A percentile compares a stretch with the other conserved stretches of the same genome.
phyloP scores from a whole-genome alignment of 257 asterid species.

The Plectranthus barbatus region DNA sequence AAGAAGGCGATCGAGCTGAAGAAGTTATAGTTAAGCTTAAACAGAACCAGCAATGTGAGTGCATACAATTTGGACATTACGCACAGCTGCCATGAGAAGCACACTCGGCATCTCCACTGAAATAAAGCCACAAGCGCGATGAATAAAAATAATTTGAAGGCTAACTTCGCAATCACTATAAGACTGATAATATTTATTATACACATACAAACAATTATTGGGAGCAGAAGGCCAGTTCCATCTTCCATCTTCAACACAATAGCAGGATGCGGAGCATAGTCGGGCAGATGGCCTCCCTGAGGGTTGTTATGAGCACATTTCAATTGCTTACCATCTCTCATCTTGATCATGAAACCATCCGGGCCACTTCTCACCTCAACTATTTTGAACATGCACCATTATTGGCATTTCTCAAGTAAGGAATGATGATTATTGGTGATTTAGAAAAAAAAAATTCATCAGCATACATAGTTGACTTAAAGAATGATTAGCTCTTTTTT shows the following conservation, averaged over 20 bases:
- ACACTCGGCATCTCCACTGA: conserved; percentile 99
- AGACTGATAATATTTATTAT: background rate
- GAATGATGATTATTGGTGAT: no score
- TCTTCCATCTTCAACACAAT: conserved; percentile 96
- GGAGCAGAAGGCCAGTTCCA: conserved; percentile 87
- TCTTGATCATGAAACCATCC: conserved; percentile 92
- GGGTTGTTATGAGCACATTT: conserved; percentile 81
- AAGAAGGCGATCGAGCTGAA: background rate
- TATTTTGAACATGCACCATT: conserved; percentile 14
- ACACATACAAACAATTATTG: conserved; percentile 80
- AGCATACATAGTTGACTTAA: no score
- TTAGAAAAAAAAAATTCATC: no score
- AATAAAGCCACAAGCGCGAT: conserved; percentile 13
- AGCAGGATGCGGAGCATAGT: conserved; percentile 95
- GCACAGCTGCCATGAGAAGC: conserved; percentile 93
- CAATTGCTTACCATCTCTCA: conserved; percentile 86
- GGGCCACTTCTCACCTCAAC: conserved; percentile 95
- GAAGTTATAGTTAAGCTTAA: background rate
- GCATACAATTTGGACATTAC: conserved; percentile 87
- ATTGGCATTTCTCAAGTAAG: no score
- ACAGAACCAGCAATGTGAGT: conserved; percentile 3
- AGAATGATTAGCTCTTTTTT: no score
- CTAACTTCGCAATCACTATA: background rate
- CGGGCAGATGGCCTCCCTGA: conserved; percentile 66
- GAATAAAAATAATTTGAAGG: background rate